Evolutionary conservation across 192 early-diverging fungal species (phyloP).

Genomic region (Obelidium mucronatum): DNA sequence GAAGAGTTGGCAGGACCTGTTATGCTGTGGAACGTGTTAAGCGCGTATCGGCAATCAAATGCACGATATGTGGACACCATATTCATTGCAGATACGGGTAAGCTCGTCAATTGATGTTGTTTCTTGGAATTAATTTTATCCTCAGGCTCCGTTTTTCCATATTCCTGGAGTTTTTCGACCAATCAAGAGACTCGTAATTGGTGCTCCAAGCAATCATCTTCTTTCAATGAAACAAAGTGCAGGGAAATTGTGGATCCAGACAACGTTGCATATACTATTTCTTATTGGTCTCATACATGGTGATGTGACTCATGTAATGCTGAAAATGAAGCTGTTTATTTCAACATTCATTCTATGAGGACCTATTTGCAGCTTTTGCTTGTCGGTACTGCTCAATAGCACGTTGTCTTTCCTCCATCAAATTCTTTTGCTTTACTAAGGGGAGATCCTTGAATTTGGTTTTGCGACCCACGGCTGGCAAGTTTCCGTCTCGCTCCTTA

Average conservation of each 20-base stretch:
- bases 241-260: conserved; percentile 12
- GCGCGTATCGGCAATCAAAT: neutral
- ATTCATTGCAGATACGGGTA: conserved; percentile 1
- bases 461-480: conserved; percentile 52
- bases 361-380: neutral
- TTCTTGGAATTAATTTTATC: neutral
- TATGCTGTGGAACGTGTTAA: conserved; percentile 2
- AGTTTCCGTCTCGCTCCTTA: conserved; percentile 29
- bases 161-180: conserved; percentile 11
- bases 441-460: conserved; percentile 29
- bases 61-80: neutral
- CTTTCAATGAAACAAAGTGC: conserved; percentile 17
- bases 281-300: conserved; percentile 19
- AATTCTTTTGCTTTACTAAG: conserved; percentile 27
- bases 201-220: neutral
- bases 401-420: conserved; percentile 19
- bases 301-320: neutral
- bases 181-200: neutral
- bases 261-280: neutral
- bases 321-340: neutral
- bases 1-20: conserved; percentile 33
- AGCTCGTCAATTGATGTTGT: neutral
- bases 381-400: conserved; percentile 26
- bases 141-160: conserved; percentile 1
- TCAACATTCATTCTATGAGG: neutral